These are phyloP conservation scores for Salix udensis DNA, from an alignment of 345 rosid genomes.

Conservation along the genomic window DNA sequence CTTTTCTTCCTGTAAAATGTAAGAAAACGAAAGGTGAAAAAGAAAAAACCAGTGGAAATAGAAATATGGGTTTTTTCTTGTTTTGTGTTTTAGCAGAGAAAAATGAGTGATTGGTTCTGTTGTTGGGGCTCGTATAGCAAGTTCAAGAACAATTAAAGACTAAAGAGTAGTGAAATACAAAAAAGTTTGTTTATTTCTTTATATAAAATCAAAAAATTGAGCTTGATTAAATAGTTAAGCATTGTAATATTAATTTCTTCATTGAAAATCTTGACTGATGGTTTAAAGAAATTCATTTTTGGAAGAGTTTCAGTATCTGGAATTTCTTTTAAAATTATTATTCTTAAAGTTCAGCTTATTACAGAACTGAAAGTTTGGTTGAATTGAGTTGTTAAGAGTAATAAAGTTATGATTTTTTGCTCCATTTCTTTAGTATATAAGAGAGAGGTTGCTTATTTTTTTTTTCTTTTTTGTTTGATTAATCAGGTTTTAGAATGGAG, in stretches of 20 bases:
- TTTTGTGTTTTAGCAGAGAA: background rate
- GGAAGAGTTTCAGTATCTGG: background rate
- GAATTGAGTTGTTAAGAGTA: background rate
- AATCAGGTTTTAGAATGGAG: slow-evolving; percentile 43
- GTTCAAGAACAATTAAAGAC: background rate
- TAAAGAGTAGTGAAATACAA: background rate
- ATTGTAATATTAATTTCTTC: background rate
- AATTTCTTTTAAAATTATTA: background rate
- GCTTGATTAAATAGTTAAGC: background rate
- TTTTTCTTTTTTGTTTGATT: background rate
- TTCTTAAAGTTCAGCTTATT: background rate
- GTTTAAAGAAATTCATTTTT: no score
- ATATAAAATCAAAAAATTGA: no score
- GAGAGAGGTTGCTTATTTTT: background rate
- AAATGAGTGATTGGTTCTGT: background rate
- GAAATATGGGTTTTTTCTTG: background rate
- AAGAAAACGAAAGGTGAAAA: background rate
- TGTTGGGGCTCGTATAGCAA: background rate
- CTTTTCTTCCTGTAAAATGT: background rate
- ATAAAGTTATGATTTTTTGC: background rate
- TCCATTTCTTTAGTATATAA: background rate
- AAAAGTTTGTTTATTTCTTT: background rate
- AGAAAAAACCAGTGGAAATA: background rate
- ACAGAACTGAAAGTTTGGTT: background rate
- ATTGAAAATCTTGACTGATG: background rate